Evolutionary conservation across 306 rosid species (phyloP).

Genomic region (Quercus agrifolia): DNA sequence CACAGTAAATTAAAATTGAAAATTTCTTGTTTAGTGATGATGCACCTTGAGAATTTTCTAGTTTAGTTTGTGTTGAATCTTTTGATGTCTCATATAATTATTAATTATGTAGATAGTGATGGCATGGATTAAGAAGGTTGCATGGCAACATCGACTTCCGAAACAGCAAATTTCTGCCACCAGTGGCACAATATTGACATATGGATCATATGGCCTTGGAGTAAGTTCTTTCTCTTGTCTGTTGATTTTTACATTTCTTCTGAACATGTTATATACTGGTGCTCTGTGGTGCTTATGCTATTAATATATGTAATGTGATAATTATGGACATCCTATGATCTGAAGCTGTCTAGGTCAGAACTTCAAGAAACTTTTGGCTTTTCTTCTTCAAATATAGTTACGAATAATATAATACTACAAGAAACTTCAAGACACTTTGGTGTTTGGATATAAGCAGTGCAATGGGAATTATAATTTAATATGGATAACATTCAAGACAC

Average conservation of each 20-base stretch:
- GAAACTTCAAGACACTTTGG: not conserved
- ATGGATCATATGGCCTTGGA: constrained; percentile 57
- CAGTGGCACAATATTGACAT: constrained; percentile 39
- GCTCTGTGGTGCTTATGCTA: not conserved
- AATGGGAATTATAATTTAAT: not conserved
- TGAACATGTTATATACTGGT: not conserved
- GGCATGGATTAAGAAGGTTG: constrained; percentile 44
- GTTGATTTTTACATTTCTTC: not conserved
- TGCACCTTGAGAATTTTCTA: not conserved
- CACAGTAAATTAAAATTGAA: not conserved
- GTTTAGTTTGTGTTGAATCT: constrained; percentile 1
- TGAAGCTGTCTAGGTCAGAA: not conserved
- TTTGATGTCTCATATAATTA: constrained; percentile 4
- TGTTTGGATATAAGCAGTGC: not conserved
- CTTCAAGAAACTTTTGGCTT: not conserved
- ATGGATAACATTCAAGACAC: not conserved
- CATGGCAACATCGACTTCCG: constrained; percentile 25
- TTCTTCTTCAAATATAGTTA: not conserved
- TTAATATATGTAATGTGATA: not conserved
- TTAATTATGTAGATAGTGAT: constrained; percentile 31
- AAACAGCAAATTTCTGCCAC: constrained; percentile 22
- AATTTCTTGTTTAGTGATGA: not conserved
- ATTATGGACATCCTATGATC: not conserved
- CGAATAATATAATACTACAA: not conserved
- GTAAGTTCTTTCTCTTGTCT: constrained; percentile 23